Evolutionary conservation across 1,139 yeast genomes (phyloP).

Genomic region (Wickerhamomyces sp.): DNA sequence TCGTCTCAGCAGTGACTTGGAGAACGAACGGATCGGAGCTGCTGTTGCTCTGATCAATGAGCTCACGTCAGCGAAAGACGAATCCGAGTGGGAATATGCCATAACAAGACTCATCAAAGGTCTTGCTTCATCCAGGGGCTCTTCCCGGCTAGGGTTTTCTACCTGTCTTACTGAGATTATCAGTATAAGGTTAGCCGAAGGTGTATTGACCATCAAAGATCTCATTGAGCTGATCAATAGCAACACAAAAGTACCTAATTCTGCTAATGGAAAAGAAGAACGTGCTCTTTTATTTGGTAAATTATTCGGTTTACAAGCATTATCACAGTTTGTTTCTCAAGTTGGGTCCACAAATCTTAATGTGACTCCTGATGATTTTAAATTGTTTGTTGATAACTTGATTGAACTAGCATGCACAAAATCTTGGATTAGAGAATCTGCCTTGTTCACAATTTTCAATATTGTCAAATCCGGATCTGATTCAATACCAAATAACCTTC

Average conservation of each 20-base stretch:
- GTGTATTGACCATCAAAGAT: constrained; percentile 31
- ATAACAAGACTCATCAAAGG: constrained; percentile 76
- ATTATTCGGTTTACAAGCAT: constrained; percentile 77
- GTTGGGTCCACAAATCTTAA: constrained; percentile 26
- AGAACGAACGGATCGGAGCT: constrained; percentile 66
- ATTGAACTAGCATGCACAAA: constrained; percentile 61
- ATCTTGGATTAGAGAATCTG: constrained; percentile 85
- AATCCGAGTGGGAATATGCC: constrained; percentile 78
- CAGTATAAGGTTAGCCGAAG: constrained; percentile 36
- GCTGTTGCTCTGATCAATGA: constrained; percentile 67
- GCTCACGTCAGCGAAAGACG: constrained; percentile 39
- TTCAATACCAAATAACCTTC: constrained; percentile 13
- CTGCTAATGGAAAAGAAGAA: constrained; percentile 74
- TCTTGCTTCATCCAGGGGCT: constrained; percentile 72
- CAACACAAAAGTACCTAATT: constrained; percentile 23
- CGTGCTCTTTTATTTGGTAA: constrained; percentile 79
- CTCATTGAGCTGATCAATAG: constrained; percentile 17
- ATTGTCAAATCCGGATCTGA: constrained; percentile 35
- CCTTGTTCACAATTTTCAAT: constrained; percentile 65
- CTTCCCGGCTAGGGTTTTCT: constrained; percentile 85
- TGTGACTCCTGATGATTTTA: constrained; percentile 29
- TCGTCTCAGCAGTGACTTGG: constrained; percentile 71
- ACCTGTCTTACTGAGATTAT: constrained; percentile 79
- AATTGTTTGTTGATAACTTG: constrained; percentile 39
- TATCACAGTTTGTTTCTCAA: constrained; percentile 50